Percentiles rank a stretch among this genome's conserved stretches.
Conservation (phyloP, 2,329 filamentous ascomycete genomes). For the Podosphaera xanthii region DNA sequence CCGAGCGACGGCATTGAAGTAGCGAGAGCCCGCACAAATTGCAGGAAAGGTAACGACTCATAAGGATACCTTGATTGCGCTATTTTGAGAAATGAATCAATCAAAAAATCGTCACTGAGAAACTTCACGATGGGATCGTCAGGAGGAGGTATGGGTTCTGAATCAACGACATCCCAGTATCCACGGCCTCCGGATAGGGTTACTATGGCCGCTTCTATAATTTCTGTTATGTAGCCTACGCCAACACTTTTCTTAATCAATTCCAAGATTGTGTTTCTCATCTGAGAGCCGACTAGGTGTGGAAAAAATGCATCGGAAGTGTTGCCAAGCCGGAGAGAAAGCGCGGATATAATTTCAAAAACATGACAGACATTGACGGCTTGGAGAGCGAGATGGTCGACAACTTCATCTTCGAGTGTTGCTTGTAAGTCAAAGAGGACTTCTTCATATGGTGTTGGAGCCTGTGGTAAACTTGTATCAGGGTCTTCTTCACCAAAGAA, state of each 20-base stretch:
- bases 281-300: conserved; percentile 16
- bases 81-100: conserved; percentile 27
- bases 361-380: conserved; percentile 23
- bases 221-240: conserved; percentile 17
- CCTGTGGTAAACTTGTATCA: background rate
- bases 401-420: conserved; percentile 20
- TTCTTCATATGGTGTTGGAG: conserved; percentile 18
- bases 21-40: conserved; percentile 43
- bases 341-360: conserved; percentile 23
- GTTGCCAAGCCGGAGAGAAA: conserved; percentile 22
- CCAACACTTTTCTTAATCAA: conserved; percentile 14
- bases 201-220: conserved; percentile 15
- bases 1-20: conserved; percentile 20
- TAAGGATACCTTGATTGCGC: conserved; percentile 64
- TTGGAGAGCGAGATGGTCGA: conserved; percentile 23
- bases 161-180: conserved; percentile 15
- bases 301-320: conserved; percentile 18
- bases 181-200: conserved; percentile 11
- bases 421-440: conserved; percentile 21
- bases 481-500: background rate
- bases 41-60: conserved; percentile 59
- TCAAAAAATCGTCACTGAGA: conserved; percentile 3
- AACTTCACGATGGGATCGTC: conserved; percentile 25
- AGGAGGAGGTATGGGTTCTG: conserved; percentile 19
- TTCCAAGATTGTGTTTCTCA: conserved; percentile 17